Base-by-base conservation (phyloP, 2,329 filamentous ascomycete genomes). In the Juglanconis sp. region DNA sequence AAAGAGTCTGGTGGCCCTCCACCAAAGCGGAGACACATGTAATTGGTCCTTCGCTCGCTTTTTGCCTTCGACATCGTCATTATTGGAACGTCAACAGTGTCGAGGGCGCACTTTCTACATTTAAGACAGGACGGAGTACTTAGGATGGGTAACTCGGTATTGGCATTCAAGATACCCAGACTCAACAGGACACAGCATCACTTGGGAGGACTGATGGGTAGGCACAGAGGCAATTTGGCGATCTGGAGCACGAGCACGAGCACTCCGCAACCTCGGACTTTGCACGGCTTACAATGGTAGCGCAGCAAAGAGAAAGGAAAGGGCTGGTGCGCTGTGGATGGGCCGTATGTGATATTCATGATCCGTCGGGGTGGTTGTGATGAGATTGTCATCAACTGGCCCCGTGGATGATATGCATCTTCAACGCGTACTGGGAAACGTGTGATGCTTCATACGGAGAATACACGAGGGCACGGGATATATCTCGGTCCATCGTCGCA, bases 391-490 rank as follows among this genome's bases (percentile, higher is more conserved):
- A 31, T 10, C 31, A 17, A 8, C 34, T 5, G 47, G 31, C 48
- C 30, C 31, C 17, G 31, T 13, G 11, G 15, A 32, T 50, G 24
- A 24, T n/a, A 50, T 30, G 48, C 48, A 50, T 35, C 48, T 34
- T 50, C 31, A 34, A 35, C 31, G 48, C 48, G 48, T 31, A 50
- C 24, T 50, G 48, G 48, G 31, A 50, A 35, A 62, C 40, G 69
- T 24, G 24, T 24, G 24, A 24, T 24, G 24, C 24, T 24, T 1
- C 24, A 24, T 24, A 24, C 2, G 24, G 24, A 24, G 24, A 24
- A 24, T 24, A 24, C 24, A 71, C 59, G 42, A 68, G 40, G 63
- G 65, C 38, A 63, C 70, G 30, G 66, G 71, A 24, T 24, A 36
- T 64, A 56, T 67, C 67, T 17, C 57, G 30, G 53, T 56, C 48